These are phyloP conservation scores for Vigna mungo DNA, from an alignment of 306 rosid genomes.

Conservation along the genomic window DNA sequence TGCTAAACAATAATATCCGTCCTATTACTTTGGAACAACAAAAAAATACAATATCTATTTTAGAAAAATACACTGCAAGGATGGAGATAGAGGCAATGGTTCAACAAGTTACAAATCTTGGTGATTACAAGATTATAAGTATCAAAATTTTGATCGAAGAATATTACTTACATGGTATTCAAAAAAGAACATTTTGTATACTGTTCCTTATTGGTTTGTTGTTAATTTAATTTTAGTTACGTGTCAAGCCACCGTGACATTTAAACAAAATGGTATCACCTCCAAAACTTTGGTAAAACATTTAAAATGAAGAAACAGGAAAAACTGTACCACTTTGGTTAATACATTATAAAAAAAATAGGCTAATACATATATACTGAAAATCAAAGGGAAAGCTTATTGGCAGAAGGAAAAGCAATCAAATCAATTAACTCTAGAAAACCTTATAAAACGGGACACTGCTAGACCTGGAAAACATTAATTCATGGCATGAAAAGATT, in stretches of 20 bases:
- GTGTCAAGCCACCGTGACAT: neutral
- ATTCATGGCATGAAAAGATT: slow-evolving; percentile 33
- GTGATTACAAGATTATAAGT: slow-evolving; percentile 1
- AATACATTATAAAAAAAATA: slow-evolving; percentile 8
- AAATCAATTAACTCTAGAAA: slow-evolving; percentile 5
- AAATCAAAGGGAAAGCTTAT: slow-evolving; percentile 22
- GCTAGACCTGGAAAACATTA: slow-evolving; percentile 20
- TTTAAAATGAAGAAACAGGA: neutral
- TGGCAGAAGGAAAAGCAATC: slow-evolving; percentile 17
- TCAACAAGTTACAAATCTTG: neutral
- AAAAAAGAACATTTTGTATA: slow-evolving; percentile 18
- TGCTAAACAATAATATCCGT: slow-evolving; percentile 20
- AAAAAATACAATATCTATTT: slow-evolving; percentile 10
- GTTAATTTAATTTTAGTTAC: neutral
- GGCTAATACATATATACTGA: neutral
- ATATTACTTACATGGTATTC: neutral
- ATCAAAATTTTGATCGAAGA: neutral
- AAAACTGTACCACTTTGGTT: neutral
- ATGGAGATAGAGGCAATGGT: slow-evolving; percentile 1
- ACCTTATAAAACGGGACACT: neutral
- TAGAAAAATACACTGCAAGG: slow-evolving; percentile 17
- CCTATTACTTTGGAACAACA: neutral
- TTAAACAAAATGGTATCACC: slow-evolving; percentile 24
- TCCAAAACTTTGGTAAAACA: neutral
- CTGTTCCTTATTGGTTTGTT: neutral